Evolutionary conservation across 1,284 basidiomycete species (phyloP), one percentile per base, ranked within the genome.

Genomic region (Cronartium quercuum): DNA sequence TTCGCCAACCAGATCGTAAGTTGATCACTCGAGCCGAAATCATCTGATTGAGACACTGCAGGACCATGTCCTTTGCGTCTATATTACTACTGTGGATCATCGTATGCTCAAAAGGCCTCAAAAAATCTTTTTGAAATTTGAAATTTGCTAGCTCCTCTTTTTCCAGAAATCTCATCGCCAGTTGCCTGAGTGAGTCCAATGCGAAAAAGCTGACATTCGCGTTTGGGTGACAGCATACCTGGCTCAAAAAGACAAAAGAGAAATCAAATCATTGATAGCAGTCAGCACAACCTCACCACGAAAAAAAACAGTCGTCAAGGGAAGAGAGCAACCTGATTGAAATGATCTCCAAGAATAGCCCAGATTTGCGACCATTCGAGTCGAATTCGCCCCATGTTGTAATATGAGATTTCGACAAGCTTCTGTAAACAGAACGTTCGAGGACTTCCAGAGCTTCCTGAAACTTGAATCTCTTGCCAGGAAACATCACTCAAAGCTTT

Each of bases 41-140:
- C 96, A 99, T 98, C 84, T 98, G 97, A 82, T 97, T 93, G 62
- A 99, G 86, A 82, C 96, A 99, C 87, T 97, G 94, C 71, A 99
- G 83, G 79, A 95, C 95, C 93, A 99, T 93, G 81, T 99, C 96
- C 75, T 95, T 88, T 58, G 96, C 89, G 79, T 98, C 95, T 3
- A 92, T 89, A 82, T 97, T 96, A 76, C 89, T 87, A 83, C 98
- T 98, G 81, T 98, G 91, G 58, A 90, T 87, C 91, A 99, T 99
- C 1, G 97, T 94, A 82, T 96, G 90, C 83, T 98, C 94, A 82
- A 98, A 99, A 0, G 96, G 96, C 81, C 93, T 91, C 73, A 99
- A 83, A 83, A 99, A 99, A 82, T 99, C 96, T 83, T 98, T 99
- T 80, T 99, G 96, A 84, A 99, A 99, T 81, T 95, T 94, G 87